These are phyloP conservation scores for Debaryomycetaceae sp. DNA, from an alignment of 1,139 yeast genomes.

Conservation along the genomic window DNA sequence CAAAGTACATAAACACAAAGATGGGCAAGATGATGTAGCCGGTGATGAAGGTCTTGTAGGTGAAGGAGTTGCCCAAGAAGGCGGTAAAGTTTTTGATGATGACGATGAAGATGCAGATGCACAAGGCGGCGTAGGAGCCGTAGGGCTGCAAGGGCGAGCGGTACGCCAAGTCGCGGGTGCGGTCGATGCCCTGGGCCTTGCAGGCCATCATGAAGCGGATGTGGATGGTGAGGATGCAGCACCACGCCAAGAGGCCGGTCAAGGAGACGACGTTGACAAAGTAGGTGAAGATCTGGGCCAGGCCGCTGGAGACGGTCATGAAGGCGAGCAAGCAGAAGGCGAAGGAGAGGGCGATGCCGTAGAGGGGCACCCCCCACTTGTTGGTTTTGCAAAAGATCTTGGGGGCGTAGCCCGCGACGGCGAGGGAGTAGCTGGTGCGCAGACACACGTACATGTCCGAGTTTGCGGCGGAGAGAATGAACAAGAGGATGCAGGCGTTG, in stretches of 20 bases:
- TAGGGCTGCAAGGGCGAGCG: slow-evolving; percentile 59
- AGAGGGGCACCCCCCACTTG: slow-evolving; percentile 54
- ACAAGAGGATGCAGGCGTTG: slow-evolving; percentile 34
- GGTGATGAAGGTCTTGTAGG: slow-evolving; percentile 56
- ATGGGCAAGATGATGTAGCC: slow-evolving; percentile 74
- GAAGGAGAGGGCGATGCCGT: slow-evolving; percentile 25
- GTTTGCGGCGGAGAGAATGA: slow-evolving; percentile 37
- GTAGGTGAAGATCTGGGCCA: slow-evolving; percentile 15
- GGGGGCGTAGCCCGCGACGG: slow-evolving; percentile 36
- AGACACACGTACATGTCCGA: slow-evolving; percentile 40
- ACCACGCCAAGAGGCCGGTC: slow-evolving; percentile 20
- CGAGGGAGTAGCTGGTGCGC: slow-evolving; percentile 33
- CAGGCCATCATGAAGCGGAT: slow-evolving; percentile 55
- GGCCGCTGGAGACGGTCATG: slow-evolving; percentile 14
- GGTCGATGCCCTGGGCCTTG: slow-evolving; percentile 47
- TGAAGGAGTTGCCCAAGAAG: slow-evolving; percentile 44
- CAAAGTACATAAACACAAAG: slow-evolving; percentile 41
- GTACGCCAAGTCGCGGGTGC: slow-evolving; percentile 39
- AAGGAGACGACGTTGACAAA: slow-evolving; percentile 18
- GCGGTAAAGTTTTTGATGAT: slow-evolving; percentile 67
- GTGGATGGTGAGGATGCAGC: slow-evolving; percentile 35
- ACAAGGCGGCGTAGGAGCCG: slow-evolving; percentile 48
- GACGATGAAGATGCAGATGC: slow-evolving; percentile 44
- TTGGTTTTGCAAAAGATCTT: slow-evolving; percentile 43
- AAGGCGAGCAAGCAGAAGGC: slow-evolving; percentile 19